Evolutionary conservation across 2,329 filamentous ascomycete species (phyloP).

Genomic region (Fusarium torreyae): DNA sequence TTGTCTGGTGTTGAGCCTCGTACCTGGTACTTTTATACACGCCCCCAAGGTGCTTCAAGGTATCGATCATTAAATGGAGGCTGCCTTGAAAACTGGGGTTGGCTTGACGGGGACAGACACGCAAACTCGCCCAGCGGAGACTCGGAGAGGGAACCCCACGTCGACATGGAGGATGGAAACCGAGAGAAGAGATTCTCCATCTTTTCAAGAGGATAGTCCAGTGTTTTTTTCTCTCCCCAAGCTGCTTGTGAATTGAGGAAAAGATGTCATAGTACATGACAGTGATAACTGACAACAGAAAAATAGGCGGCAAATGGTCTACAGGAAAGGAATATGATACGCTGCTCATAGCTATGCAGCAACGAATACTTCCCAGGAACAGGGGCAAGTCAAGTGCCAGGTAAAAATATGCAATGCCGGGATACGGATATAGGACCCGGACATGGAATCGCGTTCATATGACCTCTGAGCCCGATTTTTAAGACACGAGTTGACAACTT

Average conservation of each 20-base stretch:
- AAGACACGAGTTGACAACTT: neutral
- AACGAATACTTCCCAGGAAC: neutral
- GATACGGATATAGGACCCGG: conserved; percentile 25
- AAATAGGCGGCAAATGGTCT: neutral
- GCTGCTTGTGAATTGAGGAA: too few species aligned
- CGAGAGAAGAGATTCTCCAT: conserved; percentile 17
- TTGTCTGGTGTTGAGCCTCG: conserved; percentile 16
- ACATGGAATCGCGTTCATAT: conserved; percentile 42
- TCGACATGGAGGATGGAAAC: conserved; percentile 30
- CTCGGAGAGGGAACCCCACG: conserved; percentile 28
- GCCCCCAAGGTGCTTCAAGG: conserved; percentile 9
- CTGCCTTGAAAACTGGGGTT: conserved; percentile 27
- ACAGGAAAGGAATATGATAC: too few species aligned
- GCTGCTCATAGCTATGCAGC: neutral
- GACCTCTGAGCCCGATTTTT: conserved; percentile 30
- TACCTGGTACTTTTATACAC: conserved; percentile 16
- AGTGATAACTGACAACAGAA: neutral
- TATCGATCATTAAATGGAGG: conserved; percentile 17
- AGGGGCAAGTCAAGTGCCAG: conserved; percentile 1
- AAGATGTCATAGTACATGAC: neutral
- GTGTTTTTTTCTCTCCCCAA: too few species aligned
- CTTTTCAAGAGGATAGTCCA: neutral
- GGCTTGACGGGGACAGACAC: conserved; percentile 1
- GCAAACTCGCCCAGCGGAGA: conserved; percentile 5
- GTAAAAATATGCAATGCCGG: conserved; percentile 16